Base-by-base conservation (phyloP, 768 basidiomycete species). In the Strobilomyces confusus region DNA sequence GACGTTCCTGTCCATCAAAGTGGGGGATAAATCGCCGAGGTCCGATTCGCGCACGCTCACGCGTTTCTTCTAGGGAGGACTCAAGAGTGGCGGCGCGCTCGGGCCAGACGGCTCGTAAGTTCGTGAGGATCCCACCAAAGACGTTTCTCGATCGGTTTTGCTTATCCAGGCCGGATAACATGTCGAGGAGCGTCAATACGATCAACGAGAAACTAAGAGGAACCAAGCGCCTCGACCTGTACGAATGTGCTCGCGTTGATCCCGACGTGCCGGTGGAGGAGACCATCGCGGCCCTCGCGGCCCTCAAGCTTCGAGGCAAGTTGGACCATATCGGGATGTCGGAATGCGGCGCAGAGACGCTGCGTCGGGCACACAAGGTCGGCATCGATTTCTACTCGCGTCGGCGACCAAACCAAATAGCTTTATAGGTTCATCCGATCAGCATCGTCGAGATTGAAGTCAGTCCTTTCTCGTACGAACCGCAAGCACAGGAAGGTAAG, bases 361-460 rank as follows among this genome's bases (percentile, higher is more conserved):
- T 89, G 59, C 75, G 63, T 63, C 73, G 57, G 47, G 74, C 62
- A 26, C 50, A 65, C 50, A 54, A 69, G 63, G 57, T 54, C 4
- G 11, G 52, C 32, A n/a, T 15, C 5, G 33, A 34, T 34, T 2
- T 33, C 9, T 2, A 33, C 9, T 36, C 14, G 34, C 7, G 0
- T 15, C 5, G 14, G 34, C 15, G 17, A 17, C 34, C 15, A 7
- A 36, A 17, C 34, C 14, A 34, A 15, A 34, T 7, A 13, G 7
- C 34, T 43, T 26, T 11, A 5, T 47, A 83, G 78, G 72, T 84
- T 19, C 72, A 78, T 45, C 81, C 79, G 1, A 76, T 87, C 53
- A 73, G 79, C 23, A 75, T 78, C 13, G 80, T 84, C 12, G 86
- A 89, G 64, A 84, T 87, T 46, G 87, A 89, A 63, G 67, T 84